Evolutionary conservation across 129 eudicot genomes (phyloP).

Genomic region (Heracleum sosnowskyi): DNA sequence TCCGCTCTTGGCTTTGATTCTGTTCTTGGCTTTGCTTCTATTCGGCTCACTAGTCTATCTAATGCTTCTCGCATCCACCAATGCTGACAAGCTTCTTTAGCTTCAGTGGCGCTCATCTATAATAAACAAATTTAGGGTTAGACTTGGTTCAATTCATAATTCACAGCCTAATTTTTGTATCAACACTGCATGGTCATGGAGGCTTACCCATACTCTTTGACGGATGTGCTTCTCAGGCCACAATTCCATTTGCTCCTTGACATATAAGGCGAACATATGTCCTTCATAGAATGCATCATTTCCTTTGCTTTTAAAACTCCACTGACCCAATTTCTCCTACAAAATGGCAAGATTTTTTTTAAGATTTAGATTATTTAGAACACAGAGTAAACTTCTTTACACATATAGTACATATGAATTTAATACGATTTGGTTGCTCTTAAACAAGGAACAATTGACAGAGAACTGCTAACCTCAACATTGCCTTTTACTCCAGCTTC

Average conservation of each 20-base stretch:
- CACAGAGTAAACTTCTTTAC: too few species aligned
- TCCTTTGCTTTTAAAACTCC: conserved; percentile 62
- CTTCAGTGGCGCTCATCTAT: conserved; percentile 70
- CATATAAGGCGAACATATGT: conserved; percentile 71
- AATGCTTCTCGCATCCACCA: conserved; percentile 88
- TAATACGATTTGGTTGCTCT: too few species aligned
- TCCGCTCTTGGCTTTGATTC: neutral
- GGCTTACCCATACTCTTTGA: conserved; percentile 65
- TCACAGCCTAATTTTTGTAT: neutral
- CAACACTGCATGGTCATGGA: neutral
- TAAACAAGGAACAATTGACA: neutral
- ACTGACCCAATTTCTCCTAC: conserved; percentile 39
- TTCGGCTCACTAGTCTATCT: conserved; percentile 31
- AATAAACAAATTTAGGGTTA: conserved; percentile 1
- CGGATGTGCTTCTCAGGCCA: conserved; percentile 86
- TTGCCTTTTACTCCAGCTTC: conserved; percentile 80
- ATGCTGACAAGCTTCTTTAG: conserved; percentile 66
- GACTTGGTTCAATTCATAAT: neutral
- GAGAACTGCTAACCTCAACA: conserved; percentile 47
- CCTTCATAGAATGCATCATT: conserved; percentile 43
- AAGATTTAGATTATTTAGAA: too few species aligned
- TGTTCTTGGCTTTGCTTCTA: neutral
- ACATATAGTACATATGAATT: too few species aligned
- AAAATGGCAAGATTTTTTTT: neutral
- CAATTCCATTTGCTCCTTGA: conserved; percentile 46